A percentile compares a stretch with the other conserved stretches of the same genome.
These are phyloP conservation scores for Coemansia sp. DNA, from an alignment of 371 early-diverging fungal species.

Conservation along the genomic window DNA sequence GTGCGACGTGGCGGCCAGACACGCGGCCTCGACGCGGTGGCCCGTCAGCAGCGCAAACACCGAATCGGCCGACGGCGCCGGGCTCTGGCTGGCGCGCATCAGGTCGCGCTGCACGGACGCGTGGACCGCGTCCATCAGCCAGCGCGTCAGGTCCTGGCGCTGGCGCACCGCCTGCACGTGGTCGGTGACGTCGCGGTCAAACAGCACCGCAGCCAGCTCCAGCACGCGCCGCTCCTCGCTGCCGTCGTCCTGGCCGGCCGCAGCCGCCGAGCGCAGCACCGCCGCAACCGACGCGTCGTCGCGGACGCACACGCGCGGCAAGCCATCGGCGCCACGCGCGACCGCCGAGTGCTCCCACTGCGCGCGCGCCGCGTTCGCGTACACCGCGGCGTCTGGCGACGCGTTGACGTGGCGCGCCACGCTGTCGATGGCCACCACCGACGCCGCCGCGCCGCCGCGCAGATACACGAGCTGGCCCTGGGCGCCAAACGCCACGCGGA, in stretches of 20 bases:
- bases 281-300: constrained; percentile 10
- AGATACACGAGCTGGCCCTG: constrained; percentile 60
- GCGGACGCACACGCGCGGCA: constrained; percentile 16
- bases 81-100: constrained; percentile 15
- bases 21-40: constrained; percentile 57
- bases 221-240: constrained; percentile 17
- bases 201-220: constrained; percentile 35
- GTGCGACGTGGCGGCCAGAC: constrained; percentile 55
- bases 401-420: constrained; percentile 39
- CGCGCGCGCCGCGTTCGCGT: constrained; percentile 9
- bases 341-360: constrained; percentile 30
- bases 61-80: constrained; percentile 34
- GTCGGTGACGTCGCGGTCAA: constrained; percentile 13
- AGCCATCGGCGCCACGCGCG: neutral
- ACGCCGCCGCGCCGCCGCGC: constrained; percentile 7
- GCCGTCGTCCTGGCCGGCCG: neutral
- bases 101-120: constrained; percentile 39
- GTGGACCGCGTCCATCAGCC: constrained; percentile 38
- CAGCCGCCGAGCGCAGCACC: neutral
- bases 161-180: constrained; percentile 22
- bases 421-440: constrained; percentile 25
- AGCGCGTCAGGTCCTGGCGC: constrained; percentile 34
- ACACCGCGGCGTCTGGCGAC: constrained; percentile 9
- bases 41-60: constrained; percentile 56
- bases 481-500: constrained; percentile 76